These are phyloP conservation scores for Mycena alexandri DNA, from an alignment of 768 basidiomycete species.

Conservation along the genomic window DNA sequence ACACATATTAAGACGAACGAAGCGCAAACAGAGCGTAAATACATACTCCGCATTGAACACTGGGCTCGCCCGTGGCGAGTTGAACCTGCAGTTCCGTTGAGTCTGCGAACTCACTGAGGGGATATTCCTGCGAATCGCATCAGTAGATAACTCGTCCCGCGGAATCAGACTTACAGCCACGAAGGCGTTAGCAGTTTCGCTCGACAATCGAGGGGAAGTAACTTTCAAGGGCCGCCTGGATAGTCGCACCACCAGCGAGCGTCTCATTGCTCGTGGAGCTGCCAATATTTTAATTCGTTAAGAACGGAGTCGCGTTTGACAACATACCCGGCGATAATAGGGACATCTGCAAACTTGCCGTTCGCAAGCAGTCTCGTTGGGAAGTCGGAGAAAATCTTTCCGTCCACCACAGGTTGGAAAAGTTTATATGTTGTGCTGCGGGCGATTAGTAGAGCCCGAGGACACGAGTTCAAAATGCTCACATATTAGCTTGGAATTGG, in stretches of 20 bases:
- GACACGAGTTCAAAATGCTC: neutral
- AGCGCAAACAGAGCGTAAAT: conserved; percentile 18
- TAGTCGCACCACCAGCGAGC: conserved; percentile 54
- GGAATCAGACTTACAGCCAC: conserved; percentile 42
- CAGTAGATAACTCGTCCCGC: neutral
- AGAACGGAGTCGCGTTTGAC: neutral
- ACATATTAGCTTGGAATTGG: neutral
- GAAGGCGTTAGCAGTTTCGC: conserved; percentile 53
- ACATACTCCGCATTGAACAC: conserved; percentile 67
- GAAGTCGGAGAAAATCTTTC: conserved; percentile 61
- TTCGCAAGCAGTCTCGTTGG: conserved; percentile 60
- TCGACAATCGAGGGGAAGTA: conserved; percentile 62
- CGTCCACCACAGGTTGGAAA: conserved; percentile 71
- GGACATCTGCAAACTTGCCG: conserved; percentile 63
- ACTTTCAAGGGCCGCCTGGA: conserved; percentile 51
- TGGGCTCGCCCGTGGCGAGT: conserved; percentile 62
- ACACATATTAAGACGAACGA: neutral
- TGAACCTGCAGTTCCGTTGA: conserved; percentile 56
- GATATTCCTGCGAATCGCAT: conserved; percentile 14
- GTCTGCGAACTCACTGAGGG: conserved; percentile 58
- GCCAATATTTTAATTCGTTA: neutral
- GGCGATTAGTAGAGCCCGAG: neutral
- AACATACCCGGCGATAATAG: conserved; percentile 70
- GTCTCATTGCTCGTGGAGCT: conserved; percentile 75
- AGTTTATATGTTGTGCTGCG: conserved; percentile 52